Evolutionary conservation across 2,329 filamentous ascomycete genomes (phyloP), one percentile per base, ranked within the genome.

Genomic region (Tolypocladium album): DNA sequence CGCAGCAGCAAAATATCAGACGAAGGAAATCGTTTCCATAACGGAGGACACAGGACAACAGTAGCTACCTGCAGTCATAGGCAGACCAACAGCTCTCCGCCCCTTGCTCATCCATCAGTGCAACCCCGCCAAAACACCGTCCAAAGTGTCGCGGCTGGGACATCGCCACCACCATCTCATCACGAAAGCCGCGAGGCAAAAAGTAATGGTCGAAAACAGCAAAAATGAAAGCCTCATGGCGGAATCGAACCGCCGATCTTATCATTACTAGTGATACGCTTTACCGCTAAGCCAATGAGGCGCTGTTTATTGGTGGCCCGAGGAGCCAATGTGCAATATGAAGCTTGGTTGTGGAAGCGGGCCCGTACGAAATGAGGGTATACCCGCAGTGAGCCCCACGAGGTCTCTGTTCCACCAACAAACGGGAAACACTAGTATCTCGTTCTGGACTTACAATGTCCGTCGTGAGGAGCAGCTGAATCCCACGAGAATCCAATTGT

Each of bases 191-290:
- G 8, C 50, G 5, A 11, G 4, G 17, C 31, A 40, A 20, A 45
- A 34, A 45, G 2, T 20, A 47, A 24, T 36, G 24, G 12, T 4
- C 34, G 50, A 56, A 57, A 52, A 34, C 17, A 11, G 4, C 42
- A 55, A 59, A 60, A 58, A 45, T 47, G 24, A 7, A 53, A 70
- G 68, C 69, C 69, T 65, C 65, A 66, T 70, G 69, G 67, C 68
- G 68, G 69, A 71, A 68, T 72, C 69, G 69, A 72, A 71, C 69
- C 67, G 67, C 65, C 68, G 69, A 71, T 68, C 68, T 72, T 68
- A 64, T 72, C 69, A 71, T 71, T 71, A 71, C 69, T 70, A 72
- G 69, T 71, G 69, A 71, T 64, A 68, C 68, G 69, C 69, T 71
- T 65, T 71, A 72, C 70, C 70, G 69, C 70, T 72, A 64, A 71